Evolutionary conservation across 2,329 filamentous ascomycete genomes (phyloP), one percentile per base, ranked within the genome.

Genomic region (Xylariaceae sp.): DNA sequence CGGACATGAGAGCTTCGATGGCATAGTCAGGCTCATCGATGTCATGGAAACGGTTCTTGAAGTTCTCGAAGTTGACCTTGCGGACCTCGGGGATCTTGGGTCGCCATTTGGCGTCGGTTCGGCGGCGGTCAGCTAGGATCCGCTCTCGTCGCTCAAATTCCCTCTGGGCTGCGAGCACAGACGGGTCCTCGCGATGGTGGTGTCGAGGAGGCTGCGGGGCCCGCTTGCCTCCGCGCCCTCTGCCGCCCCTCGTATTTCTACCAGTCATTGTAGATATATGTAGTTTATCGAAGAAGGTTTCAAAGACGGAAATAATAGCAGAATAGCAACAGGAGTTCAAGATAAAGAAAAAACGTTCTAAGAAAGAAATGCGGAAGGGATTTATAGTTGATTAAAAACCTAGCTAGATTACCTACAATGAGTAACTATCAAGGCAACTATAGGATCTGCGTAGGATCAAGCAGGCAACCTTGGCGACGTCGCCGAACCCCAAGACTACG

Each of bases 51-150:
- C 73, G 68, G 57, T 78, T 78, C 64, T 77, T 78, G 67, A 76
- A 78, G 61, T 73, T 70, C 59, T 77, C 74, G 52, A 77, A 77
- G 63, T 75, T 74, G 51, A 75, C 70, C 56, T 71, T 74, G 47
- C 74, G 70, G n/a, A 75, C 72, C 21, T 71, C 68, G 1, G 73
- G 73, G 19, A 79, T 72, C 72, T 76, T 76, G 53, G 72, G 63
- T 0, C 72, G 72, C 74, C 73, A 76, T 56, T 75, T 76, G 48
- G 73, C 65, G 12, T 68, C 71, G 10, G 60, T 66, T 32, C 74
- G 71, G 20, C 70, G 71, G 9, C 65, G 69, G 42, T 75, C 70
- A 16, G 73, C 67, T 14, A 75, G 62, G 45, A 75, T 72, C 2
- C 68, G 66, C 52, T 75, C 70, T 5, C 73, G 73, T 14, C 73